Percentiles rank a stretch among this genome's conserved stretches.
Conservation (phyloP, 1,139 yeast genomes). For the Saccharomyces uvarum region DNA sequence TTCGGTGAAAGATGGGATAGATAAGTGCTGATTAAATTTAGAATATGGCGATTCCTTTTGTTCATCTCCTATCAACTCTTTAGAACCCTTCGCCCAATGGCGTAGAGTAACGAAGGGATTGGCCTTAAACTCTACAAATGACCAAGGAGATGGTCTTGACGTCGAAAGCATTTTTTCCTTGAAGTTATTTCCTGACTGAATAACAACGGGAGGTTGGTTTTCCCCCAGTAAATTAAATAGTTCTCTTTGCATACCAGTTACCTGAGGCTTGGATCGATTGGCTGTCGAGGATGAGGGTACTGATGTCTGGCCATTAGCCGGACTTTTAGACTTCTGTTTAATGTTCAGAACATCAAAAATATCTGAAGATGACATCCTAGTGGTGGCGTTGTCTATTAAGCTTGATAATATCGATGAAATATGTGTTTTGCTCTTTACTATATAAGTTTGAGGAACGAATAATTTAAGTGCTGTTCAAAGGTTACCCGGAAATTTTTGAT, state of each 20-base stretch:
- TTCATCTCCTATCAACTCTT: slow-evolving; percentile 37
- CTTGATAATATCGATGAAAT: not conserved
- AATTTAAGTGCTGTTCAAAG: not conserved
- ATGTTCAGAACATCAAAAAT: slow-evolving; percentile 73
- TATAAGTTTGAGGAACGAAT: too few relatives aligned
- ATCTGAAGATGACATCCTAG: slow-evolving; percentile 46
- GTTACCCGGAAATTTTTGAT: not conserved
- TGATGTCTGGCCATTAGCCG: slow-evolving; percentile 24
- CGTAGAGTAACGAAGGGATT: slow-evolving; percentile 48
- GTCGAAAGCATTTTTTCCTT: slow-evolving; percentile 58
- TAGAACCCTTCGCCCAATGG: slow-evolving; percentile 86
- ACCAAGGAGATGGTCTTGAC: slow-evolving; percentile 77
- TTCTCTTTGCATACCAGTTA: slow-evolving; percentile 86
- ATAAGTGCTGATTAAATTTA: slow-evolving; percentile 62
- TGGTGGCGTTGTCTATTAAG: not conserved
- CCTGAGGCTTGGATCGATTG: slow-evolving; percentile 35
- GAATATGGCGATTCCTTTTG: slow-evolving; percentile 55
- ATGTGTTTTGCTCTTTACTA: not conserved
- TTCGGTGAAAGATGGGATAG: slow-evolving; percentile 61
- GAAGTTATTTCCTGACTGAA: slow-evolving; percentile 49
- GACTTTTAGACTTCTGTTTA: slow-evolving; percentile 33
- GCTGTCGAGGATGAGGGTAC: slow-evolving; percentile 13
- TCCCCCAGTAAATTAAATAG: slow-evolving; percentile 82
- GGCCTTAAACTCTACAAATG: slow-evolving; percentile 53
- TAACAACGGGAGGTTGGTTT: slow-evolving; percentile 76